phyloP scores from a whole-genome alignment of 2,329 filamentous ascomycete genomes.

The Aureobasidium mangrovei region DNA sequence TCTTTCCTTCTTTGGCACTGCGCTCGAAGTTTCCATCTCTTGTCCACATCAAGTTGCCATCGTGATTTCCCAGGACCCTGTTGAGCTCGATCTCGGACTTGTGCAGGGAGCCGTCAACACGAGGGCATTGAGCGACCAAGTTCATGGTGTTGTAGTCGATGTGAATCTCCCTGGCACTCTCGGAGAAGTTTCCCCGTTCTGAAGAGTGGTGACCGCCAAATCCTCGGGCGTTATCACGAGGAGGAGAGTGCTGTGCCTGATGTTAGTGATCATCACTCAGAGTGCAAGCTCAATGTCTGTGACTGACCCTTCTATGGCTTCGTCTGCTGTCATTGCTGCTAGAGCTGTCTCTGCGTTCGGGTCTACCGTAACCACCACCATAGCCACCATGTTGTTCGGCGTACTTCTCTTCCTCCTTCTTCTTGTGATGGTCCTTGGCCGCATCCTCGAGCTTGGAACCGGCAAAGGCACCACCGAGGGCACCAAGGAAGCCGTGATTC shows the following conservation, averaged over 20 bases:
- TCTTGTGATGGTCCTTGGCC: conserved; percentile 38
- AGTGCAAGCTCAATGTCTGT: not conserved
- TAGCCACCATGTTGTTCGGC: not conserved
- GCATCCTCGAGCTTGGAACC: conserved; percentile 48
- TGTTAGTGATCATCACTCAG: not conserved
- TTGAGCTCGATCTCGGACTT: conserved; percentile 31
- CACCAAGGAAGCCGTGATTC: conserved; percentile 49
- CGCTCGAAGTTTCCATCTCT: conserved; percentile 30
- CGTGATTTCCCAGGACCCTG: conserved; percentile 30
- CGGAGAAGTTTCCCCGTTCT: conserved; percentile 32
- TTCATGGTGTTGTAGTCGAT: conserved; percentile 23
- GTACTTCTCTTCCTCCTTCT: conserved; percentile 21
- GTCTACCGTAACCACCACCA: conserved; percentile 4
- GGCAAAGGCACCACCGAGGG: conserved; percentile 47
- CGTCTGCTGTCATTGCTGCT: conserved; percentile 8
- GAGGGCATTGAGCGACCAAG: conserved; percentile 30
- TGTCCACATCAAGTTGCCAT: conserved; percentile 30
- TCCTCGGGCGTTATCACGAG: not conserved
- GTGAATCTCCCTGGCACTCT: conserved; percentile 26
- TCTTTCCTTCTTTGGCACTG: conserved; percentile 24
- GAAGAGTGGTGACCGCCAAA: not conserved
- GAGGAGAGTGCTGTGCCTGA: not conserved
- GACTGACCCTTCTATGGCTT: not conserved
- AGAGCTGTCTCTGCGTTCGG: conserved; percentile 4
- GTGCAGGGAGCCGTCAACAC: conserved; percentile 26